These are phyloP conservation scores for Lentinula sp. DNA, from an alignment of 768 basidiomycete species.

Conservation along the genomic window DNA sequence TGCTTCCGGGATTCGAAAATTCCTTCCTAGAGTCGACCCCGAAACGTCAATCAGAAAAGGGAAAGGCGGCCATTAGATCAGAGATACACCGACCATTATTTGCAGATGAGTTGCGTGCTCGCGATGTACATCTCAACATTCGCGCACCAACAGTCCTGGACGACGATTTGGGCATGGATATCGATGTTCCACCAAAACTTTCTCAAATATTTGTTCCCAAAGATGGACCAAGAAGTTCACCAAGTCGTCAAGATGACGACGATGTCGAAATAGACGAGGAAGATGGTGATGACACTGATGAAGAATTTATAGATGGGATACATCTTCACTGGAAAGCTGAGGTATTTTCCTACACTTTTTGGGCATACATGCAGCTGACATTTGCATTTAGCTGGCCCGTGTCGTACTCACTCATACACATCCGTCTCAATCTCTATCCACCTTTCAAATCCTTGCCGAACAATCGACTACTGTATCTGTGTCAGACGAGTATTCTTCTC, in stretches of 20 bases:
- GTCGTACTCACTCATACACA: slow-evolving; percentile 55
- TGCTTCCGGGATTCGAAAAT: slow-evolving; percentile 51
- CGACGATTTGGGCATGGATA: neutral
- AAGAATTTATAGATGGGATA: slow-evolving; percentile 28
- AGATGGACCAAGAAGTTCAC: neutral
- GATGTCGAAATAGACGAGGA: slow-evolving; percentile 29
- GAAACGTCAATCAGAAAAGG: slow-evolving; percentile 17
- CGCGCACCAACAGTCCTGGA: neutral
- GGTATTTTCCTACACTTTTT: slow-evolving; percentile 26
- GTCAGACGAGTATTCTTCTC: slow-evolving; percentile 30
- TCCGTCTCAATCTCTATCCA: slow-evolving; percentile 29
- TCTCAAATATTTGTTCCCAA: neutral
- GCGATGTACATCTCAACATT: neutral
- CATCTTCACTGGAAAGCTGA: slow-evolving; percentile 49
- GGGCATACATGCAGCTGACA: neutral
- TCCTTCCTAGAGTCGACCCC: slow-evolving; percentile 40
- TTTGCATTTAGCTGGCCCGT: slow-evolving; percentile 42
- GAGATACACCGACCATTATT: slow-evolving; percentile 6
- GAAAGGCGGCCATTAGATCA: neutral
- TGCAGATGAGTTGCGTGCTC: neutral
- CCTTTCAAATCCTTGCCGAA: slow-evolving; percentile 50
- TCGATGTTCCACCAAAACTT: neutral
- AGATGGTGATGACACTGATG: slow-evolving; percentile 24
- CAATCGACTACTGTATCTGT: slow-evolving; percentile 16
- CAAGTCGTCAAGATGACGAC: slow-evolving; percentile 15